A percentile compares a stretch with the other conserved stretches of the same genome.
These are phyloP conservation scores for Colletotrichum trifolii DNA, from an alignment of 2,329 filamentous ascomycete species.

Conservation along the genomic window DNA sequence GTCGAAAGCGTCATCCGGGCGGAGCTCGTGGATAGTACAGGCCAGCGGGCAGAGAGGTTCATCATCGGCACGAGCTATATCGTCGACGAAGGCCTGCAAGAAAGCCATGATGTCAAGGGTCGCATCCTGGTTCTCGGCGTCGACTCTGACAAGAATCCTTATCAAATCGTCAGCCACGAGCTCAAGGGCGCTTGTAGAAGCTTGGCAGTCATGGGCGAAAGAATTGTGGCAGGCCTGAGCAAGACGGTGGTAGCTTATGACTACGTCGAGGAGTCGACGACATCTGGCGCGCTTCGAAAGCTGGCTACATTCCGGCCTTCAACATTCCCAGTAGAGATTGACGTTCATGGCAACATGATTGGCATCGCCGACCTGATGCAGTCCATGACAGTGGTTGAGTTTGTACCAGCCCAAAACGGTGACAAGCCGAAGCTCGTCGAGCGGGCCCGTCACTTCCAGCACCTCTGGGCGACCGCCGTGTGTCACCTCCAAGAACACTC, in stretches of 20 bases:
- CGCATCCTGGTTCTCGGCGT: conserved; percentile 89
- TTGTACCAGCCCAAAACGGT: conserved; percentile 66
- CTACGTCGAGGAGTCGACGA: conserved; percentile 67
- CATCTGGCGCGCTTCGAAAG: conserved; percentile 71
- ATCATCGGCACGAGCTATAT: conserved; percentile 90
- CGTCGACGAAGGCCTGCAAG: conserved; percentile 66
- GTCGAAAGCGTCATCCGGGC: conserved; percentile 87
- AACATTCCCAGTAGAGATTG: conserved; percentile 85
- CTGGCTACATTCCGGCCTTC: conserved; percentile 82
- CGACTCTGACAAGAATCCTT: conserved; percentile 77
- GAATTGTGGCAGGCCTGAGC: conserved; percentile 86
- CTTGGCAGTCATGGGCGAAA: conserved; percentile 77
- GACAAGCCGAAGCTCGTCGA: conserved; percentile 75
- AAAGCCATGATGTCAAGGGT: conserved; percentile 66
- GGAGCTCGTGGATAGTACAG: conserved; percentile 70
- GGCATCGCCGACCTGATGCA: conserved; percentile 95
- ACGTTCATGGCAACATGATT: conserved; percentile 78
- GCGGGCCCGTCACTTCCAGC: conserved; percentile 82
- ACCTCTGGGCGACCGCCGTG: conserved; percentile 84
- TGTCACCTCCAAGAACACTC: conserved; percentile 77
- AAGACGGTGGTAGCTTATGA: conserved; percentile 79
- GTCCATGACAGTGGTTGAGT: conserved; percentile 83
- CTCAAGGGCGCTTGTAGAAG: conserved; percentile 86
- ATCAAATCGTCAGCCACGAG: conserved; percentile 74
- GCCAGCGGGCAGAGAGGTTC: conserved; percentile 77